Conservation (phyloP, 2,329 filamentous ascomycete genomes). For the Herpotrichia juniperi region DNA sequence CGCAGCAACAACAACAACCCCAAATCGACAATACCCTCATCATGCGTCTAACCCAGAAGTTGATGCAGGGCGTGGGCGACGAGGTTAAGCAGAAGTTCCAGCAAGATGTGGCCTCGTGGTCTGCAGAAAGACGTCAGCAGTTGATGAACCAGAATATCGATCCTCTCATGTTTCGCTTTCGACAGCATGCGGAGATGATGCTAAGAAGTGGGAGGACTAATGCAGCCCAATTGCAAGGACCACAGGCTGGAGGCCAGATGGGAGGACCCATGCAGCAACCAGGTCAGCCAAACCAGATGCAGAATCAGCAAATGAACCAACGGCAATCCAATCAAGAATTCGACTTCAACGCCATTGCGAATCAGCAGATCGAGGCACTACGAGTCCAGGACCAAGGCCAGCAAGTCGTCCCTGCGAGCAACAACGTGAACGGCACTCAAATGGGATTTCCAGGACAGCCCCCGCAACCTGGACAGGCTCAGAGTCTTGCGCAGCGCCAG, state of each 20-base stretch:
- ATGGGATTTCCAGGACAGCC: conserved; percentile 43
- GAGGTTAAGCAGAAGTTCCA: conserved; percentile 55
- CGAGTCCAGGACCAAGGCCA: conserved; percentile 66
- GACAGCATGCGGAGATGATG: conserved; percentile 51
- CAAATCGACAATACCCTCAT: conserved; percentile 41
- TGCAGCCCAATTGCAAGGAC: neutral
- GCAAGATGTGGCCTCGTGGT: conserved; percentile 49
- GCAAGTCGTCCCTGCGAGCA: conserved; percentile 68
- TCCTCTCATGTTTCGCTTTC: conserved; percentile 58
- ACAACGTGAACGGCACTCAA: conserved; percentile 53
- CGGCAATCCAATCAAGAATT: conserved; percentile 41
- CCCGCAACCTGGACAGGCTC: conserved; percentile 30
- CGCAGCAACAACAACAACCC: conserved; percentile 29
- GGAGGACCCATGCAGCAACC: conserved; percentile 44
- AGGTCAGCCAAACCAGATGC: conserved; percentile 32
- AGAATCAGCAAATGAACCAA: conserved; percentile 33
- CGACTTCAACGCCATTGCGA: conserved; percentile 62
- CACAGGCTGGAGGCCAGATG: conserved; percentile 19
- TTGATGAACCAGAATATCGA: conserved; percentile 54
- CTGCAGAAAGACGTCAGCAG: conserved; percentile 55
- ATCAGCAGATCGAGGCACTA: conserved; percentile 67
- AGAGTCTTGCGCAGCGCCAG: conserved; percentile 39
- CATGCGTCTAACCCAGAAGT: conserved; percentile 52
- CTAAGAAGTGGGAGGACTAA: conserved; percentile 29
- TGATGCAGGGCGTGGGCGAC: conserved; percentile 54